Percentiles rank a stretch among this genome's conserved stretches.
phyloP scores from a whole-genome alignment of 2,329 filamentous ascomycete species.

The Fusarium miscanthi region DNA sequence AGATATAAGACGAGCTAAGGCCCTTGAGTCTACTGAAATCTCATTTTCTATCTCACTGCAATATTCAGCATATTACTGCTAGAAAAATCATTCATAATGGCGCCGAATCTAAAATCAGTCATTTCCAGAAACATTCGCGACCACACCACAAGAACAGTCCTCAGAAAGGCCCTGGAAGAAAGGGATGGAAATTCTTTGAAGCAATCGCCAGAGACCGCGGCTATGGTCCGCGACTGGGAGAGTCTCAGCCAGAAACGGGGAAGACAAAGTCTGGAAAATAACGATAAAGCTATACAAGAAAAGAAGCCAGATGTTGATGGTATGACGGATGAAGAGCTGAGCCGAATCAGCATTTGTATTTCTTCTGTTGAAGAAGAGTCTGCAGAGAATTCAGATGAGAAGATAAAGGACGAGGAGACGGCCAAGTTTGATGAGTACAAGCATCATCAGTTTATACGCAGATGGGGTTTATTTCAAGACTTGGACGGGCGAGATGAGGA shows the following conservation, averaged over 20 bases:
- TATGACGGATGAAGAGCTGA: conserved; percentile 8
- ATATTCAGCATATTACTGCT: rapidly evolving
- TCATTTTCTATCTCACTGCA: not conserved
- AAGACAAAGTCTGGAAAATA: not conserved
- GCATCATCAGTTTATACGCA: conserved; percentile 16
- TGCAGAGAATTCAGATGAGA: not conserved
- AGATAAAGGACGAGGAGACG: not conserved
- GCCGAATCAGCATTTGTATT: conserved; percentile 7
- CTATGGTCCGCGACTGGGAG: conserved; percentile 11
- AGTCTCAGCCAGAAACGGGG: not conserved
- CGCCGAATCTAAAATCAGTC: conserved; percentile 1
- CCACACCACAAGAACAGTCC: not conserved
- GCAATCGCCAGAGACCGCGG: not conserved
- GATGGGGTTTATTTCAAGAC: conserved; percentile 18
- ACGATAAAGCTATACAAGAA: not conserved
- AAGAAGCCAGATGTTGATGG: not conserved
- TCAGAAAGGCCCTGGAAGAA: not conserved
- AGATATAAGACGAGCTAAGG: not conserved
- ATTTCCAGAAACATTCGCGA: conserved; percentile 7
- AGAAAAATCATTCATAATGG: not conserved
- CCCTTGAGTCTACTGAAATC: rapidly evolving
- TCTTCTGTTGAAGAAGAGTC: not conserved
- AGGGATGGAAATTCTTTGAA: not conserved
- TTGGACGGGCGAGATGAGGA: conserved; percentile 16
- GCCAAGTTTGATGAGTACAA: conserved; percentile 10